Percentiles rank a stretch among this genome's conserved stretches.
phyloP scores from a whole-genome alignment of 139 green algal species.

The Prasinococcaceae sp. region DNA sequence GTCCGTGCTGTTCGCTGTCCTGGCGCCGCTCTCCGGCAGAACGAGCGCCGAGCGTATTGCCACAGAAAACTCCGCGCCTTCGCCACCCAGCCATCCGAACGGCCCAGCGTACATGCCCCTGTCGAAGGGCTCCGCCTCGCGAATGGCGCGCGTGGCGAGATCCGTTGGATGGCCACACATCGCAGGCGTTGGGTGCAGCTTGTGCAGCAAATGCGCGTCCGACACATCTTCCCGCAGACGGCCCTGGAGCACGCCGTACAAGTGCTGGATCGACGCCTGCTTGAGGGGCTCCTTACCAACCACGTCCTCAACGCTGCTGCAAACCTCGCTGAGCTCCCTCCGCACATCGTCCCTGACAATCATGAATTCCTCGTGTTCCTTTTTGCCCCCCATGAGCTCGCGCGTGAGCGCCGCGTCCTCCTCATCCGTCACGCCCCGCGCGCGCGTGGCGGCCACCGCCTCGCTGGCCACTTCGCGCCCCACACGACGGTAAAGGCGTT shows the following conservation, averaged over 20 bases:
- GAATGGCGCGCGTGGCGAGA: constrained; percentile 20
- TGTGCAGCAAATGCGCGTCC: constrained; percentile 47
- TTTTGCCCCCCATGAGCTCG: constrained; percentile 65
- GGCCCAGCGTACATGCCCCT: constrained; percentile 88
- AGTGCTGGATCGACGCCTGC: constrained; percentile 80
- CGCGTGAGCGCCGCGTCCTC: constrained; percentile 40
- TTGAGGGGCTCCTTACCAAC: constrained; percentile 69
- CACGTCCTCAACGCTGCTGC: constrained; percentile 49
- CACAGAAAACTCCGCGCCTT: constrained; percentile 83
- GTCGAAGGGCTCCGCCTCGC: constrained; percentile 72
- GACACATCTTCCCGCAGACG: constrained; percentile 28
- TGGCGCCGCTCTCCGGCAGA: constrained; percentile 6
- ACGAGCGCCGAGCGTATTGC: constrained; percentile 90
- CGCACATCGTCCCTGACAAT: constrained; percentile 30
- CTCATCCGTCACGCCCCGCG: constrained; percentile 33
- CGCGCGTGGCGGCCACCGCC: constrained; percentile 79
- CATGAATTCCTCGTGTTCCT: constrained; percentile 89
- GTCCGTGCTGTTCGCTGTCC: background rate
- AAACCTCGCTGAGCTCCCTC: constrained; percentile 25
- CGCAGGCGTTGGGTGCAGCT: constrained; percentile 43
- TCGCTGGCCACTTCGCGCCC: constrained; percentile 57
- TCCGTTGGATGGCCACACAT: constrained; percentile 67
- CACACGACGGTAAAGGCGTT: constrained; percentile 72
- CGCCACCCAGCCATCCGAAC: constrained; percentile 76
- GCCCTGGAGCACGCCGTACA: constrained; percentile 74